Base-by-base conservation (phyloP, 352 stramenopile genomes). In the Thalassiosira hispida region DNA sequence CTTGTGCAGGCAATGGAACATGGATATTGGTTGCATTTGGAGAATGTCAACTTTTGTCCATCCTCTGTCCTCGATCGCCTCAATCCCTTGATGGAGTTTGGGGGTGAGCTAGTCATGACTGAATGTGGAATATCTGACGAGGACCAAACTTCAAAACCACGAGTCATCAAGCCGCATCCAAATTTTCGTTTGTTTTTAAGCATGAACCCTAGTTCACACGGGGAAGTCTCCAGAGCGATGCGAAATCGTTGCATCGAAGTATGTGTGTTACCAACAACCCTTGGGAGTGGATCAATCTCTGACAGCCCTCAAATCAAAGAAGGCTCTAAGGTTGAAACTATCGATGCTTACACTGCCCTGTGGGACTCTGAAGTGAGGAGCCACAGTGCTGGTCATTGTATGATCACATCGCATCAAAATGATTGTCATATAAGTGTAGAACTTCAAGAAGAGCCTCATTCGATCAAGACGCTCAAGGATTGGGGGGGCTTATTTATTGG, bases 221-320 rank as follows among this genome's bases (percentile, higher is more conserved):
- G 94, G 22, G 98, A 99, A 92, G 94, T 99, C 11, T 99, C 96
- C 18, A 95, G 98, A 57, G 98, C 98, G 9, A 99, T 99, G 98
- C 91, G 98, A 65, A 99, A 99, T 86, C 95, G 98, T 29, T 99
- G 98, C 87, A 94, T 99, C 22, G 97, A 99, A 87, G 94, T 99
- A 42, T 96, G 69, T 71, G 53, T 95, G n/a, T 68, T 90, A 53
- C 73, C 84, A 9, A 46, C 70, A 59, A 35, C 23, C 65, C 42
- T 73, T 67, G 61, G 29, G 49, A 64, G 33, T 31, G 57, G 29
- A 53, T 31, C 40, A 47, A 64, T 49, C 12, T 14, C 16, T 72
- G 40, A 70, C 44, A 9, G 31, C 25, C 23, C 23, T 61, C 38
- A 64, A 47, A 38, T 47, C 11, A 78, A 35, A 62, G 59, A 52